Evolutionary conservation across 441 rosid genomes (phyloP).

Genomic region (Erodium chrysanthum): DNA sequence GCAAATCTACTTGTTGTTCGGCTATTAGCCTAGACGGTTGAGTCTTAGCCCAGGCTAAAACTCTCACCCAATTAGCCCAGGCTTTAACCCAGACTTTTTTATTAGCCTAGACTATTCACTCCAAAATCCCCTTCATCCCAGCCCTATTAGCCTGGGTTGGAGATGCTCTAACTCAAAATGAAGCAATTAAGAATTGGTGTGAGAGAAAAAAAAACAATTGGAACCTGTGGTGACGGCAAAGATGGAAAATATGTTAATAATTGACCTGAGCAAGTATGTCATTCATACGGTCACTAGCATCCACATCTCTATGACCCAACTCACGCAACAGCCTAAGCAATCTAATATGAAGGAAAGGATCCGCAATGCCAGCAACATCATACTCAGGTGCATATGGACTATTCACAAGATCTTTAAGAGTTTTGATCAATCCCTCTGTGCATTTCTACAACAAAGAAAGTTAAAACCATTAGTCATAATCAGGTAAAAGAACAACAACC

Average conservation of each 20-base stretch:
- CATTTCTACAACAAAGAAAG: conserved; percentile 65
- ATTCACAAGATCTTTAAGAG: conserved; percentile 72
- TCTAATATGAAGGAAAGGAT: conserved; percentile 94
- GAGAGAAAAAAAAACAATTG: too few species aligned
- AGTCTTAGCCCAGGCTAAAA: too few species aligned
- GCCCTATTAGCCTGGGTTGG: too few species aligned
- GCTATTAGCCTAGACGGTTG: too few species aligned
- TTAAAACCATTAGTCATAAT: conserved; percentile 20
- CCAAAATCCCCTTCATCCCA: too few species aligned
- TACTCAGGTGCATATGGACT: conserved; percentile 97
- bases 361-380: conserved; percentile 93
- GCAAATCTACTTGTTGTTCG: too few species aligned
- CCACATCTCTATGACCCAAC: conserved; percentile 87
- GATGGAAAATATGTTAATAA: conserved; percentile 16
- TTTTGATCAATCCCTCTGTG: conserved; percentile 74
- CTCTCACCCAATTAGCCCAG: too few species aligned
- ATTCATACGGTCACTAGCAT: conserved; percentile 91
- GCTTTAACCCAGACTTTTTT: too few species aligned
- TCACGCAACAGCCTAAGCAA: conserved; percentile 73
- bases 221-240: neutral
- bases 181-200: too few species aligned
- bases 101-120: too few species aligned
- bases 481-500: neutral
- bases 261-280: conserved; percentile 98
- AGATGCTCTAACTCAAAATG: too few species aligned